Conservation (phyloP, 805 yeast genomes). For the Jamesozyma hellenica region DNA sequence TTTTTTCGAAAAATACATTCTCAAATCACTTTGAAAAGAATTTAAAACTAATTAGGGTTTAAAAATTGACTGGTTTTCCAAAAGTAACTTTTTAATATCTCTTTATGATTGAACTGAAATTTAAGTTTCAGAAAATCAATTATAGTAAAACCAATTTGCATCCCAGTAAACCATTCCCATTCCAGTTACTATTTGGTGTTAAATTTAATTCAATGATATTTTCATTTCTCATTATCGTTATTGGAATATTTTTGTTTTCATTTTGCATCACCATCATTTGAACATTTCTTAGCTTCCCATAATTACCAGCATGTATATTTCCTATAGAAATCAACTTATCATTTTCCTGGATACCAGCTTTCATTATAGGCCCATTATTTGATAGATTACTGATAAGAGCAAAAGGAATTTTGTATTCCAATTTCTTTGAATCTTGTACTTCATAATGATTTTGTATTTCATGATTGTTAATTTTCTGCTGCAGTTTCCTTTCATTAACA, state of each 20-base stretch:
- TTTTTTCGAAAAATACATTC: no score
- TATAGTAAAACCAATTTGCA: conserved; percentile 44
- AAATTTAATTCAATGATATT: conserved; percentile 24
- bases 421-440: not conserved
- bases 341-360: conserved; percentile 42
- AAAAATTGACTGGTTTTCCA: no score
- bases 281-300: conserved; percentile 38
- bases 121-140: conserved; percentile 2
- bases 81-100: no score
- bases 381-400: conserved; percentile 45
- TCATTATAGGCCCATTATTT: conserved; percentile 44
- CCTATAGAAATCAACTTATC: conserved; percentile 53
- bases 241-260: conserved; percentile 22
- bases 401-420: conserved; percentile 36
- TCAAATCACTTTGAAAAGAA: no score
- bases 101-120: no score
- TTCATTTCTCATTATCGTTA: conserved; percentile 29
- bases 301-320: conserved; percentile 44
- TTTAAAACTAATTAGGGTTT: no score
- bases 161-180: conserved; percentile 60
- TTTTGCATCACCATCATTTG: conserved; percentile 36
- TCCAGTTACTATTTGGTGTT: conserved; percentile 47
- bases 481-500: not conserved
- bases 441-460: not conserved
- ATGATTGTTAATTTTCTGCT: not conserved